Evolutionary conservation across 805 yeast genomes (phyloP).

Genomic region (Priceomyces fermenticarens): DNA sequence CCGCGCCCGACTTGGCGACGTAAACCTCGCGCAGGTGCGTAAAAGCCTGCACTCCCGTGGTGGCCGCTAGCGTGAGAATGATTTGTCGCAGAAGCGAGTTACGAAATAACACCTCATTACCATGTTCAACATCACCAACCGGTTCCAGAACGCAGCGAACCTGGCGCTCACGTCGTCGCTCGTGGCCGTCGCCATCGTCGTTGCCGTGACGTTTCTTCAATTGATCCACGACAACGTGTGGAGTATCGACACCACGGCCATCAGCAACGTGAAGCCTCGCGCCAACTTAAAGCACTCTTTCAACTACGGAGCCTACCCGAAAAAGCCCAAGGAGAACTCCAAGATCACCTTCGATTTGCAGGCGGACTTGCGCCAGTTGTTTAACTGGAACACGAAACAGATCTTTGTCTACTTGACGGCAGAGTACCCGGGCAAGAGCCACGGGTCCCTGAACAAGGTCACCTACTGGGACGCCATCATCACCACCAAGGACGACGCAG

Average conservation of each 20-base stretch:
- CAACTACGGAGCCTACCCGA: slow-evolving; percentile 63
- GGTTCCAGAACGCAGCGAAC: slow-evolving; percentile 50
- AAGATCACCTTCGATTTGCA: slow-evolving; percentile 69
- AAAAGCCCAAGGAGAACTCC: slow-evolving; percentile 74
- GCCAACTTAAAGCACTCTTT: slow-evolving; percentile 53
- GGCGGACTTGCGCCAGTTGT: slow-evolving; percentile 70
- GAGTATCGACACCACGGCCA: slow-evolving; percentile 33
- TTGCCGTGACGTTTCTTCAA: slow-evolving; percentile 48
- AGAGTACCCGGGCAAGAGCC: slow-evolving; percentile 58
- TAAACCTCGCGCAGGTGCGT: no score
- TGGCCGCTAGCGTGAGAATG: no score
- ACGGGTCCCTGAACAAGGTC: slow-evolving; percentile 55
- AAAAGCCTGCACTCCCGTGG: no score
- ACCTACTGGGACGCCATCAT: slow-evolving; percentile 92
- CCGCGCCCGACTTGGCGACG: no score
- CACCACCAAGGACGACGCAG: slow-evolving; percentile 54
- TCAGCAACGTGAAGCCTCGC: slow-evolving; percentile 31
- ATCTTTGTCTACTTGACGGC: slow-evolving; percentile 90
- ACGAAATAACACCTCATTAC: no score
- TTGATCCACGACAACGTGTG: slow-evolving; percentile 46
- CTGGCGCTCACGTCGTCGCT: slow-evolving; percentile 52
- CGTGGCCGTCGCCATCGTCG: slow-evolving; percentile 45
- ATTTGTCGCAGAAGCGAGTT: no score
- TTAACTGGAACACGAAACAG: slow-evolving; percentile 97
- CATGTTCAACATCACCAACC: slow-evolving; percentile 33